Conservation (phyloP, 257 asterid genomes). For the Lantana camara region DNA sequence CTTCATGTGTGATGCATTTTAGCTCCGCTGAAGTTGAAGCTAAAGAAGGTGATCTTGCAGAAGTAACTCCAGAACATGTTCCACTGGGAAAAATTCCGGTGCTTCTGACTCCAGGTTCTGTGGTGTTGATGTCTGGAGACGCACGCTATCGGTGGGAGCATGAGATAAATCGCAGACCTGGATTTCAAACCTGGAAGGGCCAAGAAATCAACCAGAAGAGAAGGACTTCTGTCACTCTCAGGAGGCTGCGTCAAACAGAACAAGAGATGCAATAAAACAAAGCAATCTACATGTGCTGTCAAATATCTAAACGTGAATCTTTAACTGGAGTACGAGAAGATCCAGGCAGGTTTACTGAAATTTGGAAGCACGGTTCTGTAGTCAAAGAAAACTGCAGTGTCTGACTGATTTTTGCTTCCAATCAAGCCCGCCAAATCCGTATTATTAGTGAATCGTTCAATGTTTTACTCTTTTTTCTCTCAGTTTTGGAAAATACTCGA, state of each 20-base stretch:
- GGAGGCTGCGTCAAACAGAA: constrained; percentile 53
- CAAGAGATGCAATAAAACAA: background rate
- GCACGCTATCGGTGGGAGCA: constrained; percentile 90
- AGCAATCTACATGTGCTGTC: no score
- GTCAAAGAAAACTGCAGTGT: no score
- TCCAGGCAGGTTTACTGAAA: no score
- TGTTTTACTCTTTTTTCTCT: no score
- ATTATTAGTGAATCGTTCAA: no score
- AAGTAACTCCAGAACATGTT: background rate
- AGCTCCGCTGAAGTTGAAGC: constrained; percentile 39
- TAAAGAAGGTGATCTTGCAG: no score
- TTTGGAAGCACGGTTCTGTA: no score
- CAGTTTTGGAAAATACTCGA: no score
- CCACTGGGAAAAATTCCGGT: constrained; percentile 48
- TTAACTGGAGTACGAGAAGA: no score
- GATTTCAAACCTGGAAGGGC: constrained; percentile 73
- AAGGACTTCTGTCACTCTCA: constrained; percentile 74
- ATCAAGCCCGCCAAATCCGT: no score
- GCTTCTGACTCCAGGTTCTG: constrained; percentile 70
- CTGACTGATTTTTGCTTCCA: no score
- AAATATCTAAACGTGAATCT: no score
- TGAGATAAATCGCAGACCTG: constrained; percentile 79
- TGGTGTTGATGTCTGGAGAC: constrained; percentile 83
- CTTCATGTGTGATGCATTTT: constrained; percentile 83
- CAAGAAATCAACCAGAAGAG: constrained; percentile 63